Evolutionary conservation across 768 basidiomycete species (phyloP).

Genomic region (Suillus fuscotomentosus): DNA sequence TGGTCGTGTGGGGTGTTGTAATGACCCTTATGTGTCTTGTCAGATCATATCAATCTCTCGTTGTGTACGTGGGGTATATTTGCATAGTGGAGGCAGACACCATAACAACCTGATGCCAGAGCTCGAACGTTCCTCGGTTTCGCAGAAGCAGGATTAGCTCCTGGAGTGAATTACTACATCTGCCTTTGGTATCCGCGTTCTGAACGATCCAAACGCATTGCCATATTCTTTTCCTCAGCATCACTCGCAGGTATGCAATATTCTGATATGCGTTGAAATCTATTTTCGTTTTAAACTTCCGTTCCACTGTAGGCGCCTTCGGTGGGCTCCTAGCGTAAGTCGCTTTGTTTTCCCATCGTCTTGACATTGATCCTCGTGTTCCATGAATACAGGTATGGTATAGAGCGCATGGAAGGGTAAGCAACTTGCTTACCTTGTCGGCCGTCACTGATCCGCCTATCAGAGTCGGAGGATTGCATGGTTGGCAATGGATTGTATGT

Average conservation of each 20-base stretch:
- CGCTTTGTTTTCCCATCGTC: background rate
- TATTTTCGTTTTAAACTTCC: background rate
- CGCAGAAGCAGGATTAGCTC: conserved; percentile 45
- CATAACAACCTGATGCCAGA: conserved; percentile 15
- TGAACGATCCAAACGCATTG: conserved; percentile 59
- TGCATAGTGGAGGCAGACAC: background rate
- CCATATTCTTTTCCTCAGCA: conserved; percentile 63
- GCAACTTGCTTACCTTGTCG: conserved; percentile 22
- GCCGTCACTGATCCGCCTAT: background rate
- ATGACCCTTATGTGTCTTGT: conserved; percentile 39
- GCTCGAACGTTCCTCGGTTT: conserved; percentile 45
- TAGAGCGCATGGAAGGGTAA: conserved; percentile 33
- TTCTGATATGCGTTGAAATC: background rate
- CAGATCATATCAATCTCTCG: conserved; percentile 28
- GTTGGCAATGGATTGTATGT: conserved; percentile 39
- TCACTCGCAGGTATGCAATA: conserved; percentile 43
- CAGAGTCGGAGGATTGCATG: conserved; percentile 28
- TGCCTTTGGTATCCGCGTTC: conserved; percentile 60
- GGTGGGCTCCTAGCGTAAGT: conserved; percentile 49
- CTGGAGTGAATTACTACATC: conserved; percentile 42
- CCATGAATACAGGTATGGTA: conserved; percentile 29
- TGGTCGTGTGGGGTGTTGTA: conserved; percentile 39
- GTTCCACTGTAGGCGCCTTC: conserved; percentile 33
- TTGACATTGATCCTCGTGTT: background rate
- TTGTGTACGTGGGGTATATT: conserved; percentile 26